phyloP scores from a whole-genome alignment of 805 yeast species.

The Priceomyces melissophilus region DNA sequence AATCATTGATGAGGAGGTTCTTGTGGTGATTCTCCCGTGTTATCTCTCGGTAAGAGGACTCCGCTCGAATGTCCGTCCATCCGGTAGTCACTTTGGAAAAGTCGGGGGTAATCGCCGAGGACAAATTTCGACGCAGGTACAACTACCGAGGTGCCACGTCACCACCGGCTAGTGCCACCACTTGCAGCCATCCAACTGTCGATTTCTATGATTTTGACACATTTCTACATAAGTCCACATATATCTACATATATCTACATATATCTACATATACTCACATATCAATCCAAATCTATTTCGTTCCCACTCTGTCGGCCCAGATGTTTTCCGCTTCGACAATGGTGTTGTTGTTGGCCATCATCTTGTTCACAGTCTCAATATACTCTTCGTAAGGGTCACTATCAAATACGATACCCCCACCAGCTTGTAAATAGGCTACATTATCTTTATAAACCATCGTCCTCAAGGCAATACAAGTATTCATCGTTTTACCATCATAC shows the following conservation, averaged over 20 bases:
- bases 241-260: neutral
- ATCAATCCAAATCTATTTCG: conserved; percentile 1
- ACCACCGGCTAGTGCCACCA: no score
- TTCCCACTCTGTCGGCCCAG: conserved; percentile 52
- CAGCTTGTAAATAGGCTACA: conserved; percentile 91
- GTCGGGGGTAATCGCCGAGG: no score
- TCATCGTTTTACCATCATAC: conserved; percentile 91
- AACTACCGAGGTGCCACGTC: no score
- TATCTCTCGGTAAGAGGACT: no score
- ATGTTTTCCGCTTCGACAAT: conserved; percentile 87
- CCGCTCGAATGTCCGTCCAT: no score
- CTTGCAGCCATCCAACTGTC: no score
- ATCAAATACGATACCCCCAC: conserved; percentile 97
- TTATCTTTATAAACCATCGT: conserved; percentile 95
- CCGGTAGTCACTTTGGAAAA: no score
- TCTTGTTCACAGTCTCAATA: conserved; percentile 94
- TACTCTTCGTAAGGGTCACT: conserved; percentile 95
- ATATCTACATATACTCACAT: neutral
- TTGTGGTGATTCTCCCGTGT: no score
- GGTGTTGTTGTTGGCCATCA: conserved; percentile 88
- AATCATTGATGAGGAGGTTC: no score
- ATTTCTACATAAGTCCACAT: neutral
- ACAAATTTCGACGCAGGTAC: no score
- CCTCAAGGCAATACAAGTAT: conserved; percentile 95
- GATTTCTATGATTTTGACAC: no score